Evolutionary conservation across 495 filamentous ascomycete genomes (phyloP), one percentile per base, ranked within the genome.

Genomic region (Penicillium manginii): DNA sequence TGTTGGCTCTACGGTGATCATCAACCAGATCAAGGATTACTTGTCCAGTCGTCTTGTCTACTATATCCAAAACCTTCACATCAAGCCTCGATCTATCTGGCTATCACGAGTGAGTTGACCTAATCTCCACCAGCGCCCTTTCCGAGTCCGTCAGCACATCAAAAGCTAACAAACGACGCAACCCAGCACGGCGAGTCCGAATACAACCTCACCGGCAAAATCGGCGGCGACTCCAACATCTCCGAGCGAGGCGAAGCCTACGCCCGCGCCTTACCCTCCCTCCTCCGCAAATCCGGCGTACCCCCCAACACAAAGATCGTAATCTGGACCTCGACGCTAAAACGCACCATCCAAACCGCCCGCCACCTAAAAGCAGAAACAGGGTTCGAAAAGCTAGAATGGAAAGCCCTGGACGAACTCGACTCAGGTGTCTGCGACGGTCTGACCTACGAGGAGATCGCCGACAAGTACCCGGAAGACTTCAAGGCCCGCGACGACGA

Each of bases 61-160:
- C 74, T 98, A 96, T 68, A 86, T 97, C 42, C 97, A 97, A 87
- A 98, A 98, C 68, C 79, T 98, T 22, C 94, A 98, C 77, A 97
- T 98, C 65, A 92, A 91, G 64, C 93, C 93, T n/a, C 85, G 94
- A 21, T 96, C 92, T 9, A 96, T 98, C 64, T 98, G 94, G 94
- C 81, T 98, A 31, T 97, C 94, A 57, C 83, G 94, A 15, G 92
- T 96, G 84, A 71, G 88, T 79, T n/a, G 46, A 32, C 43, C 19
- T n/a, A n/a, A n/a, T n/a, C n/a, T n/a, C n/a, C n/a, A n/a, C n/a
- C n/a, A n/a, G n/a, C n/a, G n/a, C n/a, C n/a, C n/a, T n/a, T n/a
- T n/a, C n/a, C n/a, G n/a, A n/a, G n/a, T n/a, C n/a, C n/a, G n/a
- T n/a, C n/a, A n/a, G n/a, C n/a, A n/a, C n/a, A 21, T 43, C 50